Conservation (phyloP, 257 asterid species). For the Solanum bukasovii region DNA sequence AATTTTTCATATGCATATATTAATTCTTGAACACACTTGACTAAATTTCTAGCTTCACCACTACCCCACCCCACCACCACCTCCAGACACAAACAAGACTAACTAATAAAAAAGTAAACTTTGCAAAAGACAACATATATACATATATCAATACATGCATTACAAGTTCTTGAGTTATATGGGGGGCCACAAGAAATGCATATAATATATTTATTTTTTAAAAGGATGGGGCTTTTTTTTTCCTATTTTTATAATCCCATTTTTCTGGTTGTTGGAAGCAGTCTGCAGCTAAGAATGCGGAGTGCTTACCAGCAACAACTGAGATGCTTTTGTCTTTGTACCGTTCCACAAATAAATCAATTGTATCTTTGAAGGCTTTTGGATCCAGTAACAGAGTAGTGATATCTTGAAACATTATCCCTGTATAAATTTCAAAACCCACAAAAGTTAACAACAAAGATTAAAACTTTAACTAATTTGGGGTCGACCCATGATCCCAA, state of each 20-base stretch:
- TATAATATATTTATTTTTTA: neutral
- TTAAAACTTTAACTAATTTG: neutral
- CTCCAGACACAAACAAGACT: neutral
- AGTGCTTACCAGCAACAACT: slow-evolving; percentile 68
- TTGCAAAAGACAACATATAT: neutral
- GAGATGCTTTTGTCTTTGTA: slow-evolving; percentile 54
- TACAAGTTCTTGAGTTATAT: slow-evolving; percentile 1
- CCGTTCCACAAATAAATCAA: slow-evolving; percentile 78
- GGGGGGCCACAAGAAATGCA: neutral
- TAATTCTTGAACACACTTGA: neutral
- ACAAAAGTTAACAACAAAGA: neutral
- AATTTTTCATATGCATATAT: neutral
- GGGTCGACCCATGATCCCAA: neutral
- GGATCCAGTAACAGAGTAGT: slow-evolving; percentile 72
- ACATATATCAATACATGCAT: neutral
- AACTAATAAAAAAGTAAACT: neutral
- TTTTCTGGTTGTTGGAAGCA: neutral
- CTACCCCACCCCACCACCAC: neutral
- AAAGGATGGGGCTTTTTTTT: neutral
- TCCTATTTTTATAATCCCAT: neutral
- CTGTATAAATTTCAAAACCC: slow-evolving; percentile 13
- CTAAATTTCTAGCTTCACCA: neutral
- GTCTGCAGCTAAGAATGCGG: neutral
- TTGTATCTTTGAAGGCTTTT: slow-evolving; percentile 63
- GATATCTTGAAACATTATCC: slow-evolving; percentile 86